phyloP scores from a whole-genome alignment of 169 alveolate genomes.

The Neospora caninum region DNA sequence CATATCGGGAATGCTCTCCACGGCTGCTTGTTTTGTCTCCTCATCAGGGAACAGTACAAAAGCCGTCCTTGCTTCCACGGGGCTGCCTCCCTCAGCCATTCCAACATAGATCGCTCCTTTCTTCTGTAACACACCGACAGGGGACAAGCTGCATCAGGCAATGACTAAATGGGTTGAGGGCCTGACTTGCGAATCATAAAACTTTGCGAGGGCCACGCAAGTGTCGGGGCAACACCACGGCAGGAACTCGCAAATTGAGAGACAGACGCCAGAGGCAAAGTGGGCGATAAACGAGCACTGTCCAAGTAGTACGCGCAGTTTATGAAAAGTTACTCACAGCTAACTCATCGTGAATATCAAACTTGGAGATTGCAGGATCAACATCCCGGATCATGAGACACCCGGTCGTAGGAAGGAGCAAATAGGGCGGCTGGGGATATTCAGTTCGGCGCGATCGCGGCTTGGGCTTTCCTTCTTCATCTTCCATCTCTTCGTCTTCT shows the following conservation, averaged over 20 bases:
- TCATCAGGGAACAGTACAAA: slow-evolving; percentile 5
- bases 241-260: no score
- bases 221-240: no score
- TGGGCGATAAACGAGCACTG: no score
- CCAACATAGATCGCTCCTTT: slow-evolving; percentile 23
- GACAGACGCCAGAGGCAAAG: no score
- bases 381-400: slow-evolving; percentile 22
- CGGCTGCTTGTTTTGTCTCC: background rate
- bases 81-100: slow-evolving; percentile 18
- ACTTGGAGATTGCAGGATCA: slow-evolving; percentile 1
- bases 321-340: background rate
- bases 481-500: background rate
- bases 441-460: background rate
- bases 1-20: slow-evolving; percentile 23
- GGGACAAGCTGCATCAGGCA: background rate
- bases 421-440: background rate
- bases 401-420: background rate
- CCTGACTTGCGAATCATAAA: no score
- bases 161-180: background rate
- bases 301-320: no score
- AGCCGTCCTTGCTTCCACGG: slow-evolving; percentile 11
- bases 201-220: no score
- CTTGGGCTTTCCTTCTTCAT: slow-evolving; percentile 8
- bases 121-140: background rate
- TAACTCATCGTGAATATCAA: slow-evolving; percentile 22